Conservation (phyloP, 1,284 basidiomycete species). For the Fomitopsis pinicola region DNA sequence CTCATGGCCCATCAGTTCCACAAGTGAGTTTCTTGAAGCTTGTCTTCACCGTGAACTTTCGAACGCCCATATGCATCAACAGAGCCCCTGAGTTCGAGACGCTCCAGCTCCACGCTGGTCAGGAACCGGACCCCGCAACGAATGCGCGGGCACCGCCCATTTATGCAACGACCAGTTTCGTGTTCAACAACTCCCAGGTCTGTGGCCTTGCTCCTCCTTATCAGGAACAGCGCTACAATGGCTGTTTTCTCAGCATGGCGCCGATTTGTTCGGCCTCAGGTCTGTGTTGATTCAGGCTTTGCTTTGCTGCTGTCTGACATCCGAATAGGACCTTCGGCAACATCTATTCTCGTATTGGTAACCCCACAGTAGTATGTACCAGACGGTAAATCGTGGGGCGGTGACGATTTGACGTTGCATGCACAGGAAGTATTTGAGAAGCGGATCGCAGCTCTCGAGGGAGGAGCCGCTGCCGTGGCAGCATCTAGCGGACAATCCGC, state of each 20-base stretch:
- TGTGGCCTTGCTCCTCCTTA: no score
- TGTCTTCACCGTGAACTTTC: background rate
- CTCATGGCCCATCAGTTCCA: conserved; percentile 20
- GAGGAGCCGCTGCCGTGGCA: conserved; percentile 78
- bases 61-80: background rate
- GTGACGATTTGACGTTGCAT: background rate
- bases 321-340: conserved; percentile 55
- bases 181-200: conserved; percentile 76
- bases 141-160: conserved; percentile 83
- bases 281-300: conserved; percentile 18
- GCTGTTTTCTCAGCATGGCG: conserved; percentile 59
- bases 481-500: conserved; percentile 79
- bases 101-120: conserved; percentile 81
- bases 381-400: no score
- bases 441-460: conserved; percentile 80
- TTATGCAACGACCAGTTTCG: conserved; percentile 74
- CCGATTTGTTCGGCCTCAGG: conserved; percentile 78
- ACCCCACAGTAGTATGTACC: conserved; percentile 73
- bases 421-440: conserved; percentile 78
- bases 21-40: conserved; percentile 15
- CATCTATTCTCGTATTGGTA: conserved; percentile 78
- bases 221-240: no score
- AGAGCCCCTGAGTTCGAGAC: conserved; percentile 78
- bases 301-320: background rate
- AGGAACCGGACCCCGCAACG: conserved; percentile 65